Conservation (phyloP, 2,329 filamentous ascomycete genomes). For the Trichocomaceae sp. region DNA sequence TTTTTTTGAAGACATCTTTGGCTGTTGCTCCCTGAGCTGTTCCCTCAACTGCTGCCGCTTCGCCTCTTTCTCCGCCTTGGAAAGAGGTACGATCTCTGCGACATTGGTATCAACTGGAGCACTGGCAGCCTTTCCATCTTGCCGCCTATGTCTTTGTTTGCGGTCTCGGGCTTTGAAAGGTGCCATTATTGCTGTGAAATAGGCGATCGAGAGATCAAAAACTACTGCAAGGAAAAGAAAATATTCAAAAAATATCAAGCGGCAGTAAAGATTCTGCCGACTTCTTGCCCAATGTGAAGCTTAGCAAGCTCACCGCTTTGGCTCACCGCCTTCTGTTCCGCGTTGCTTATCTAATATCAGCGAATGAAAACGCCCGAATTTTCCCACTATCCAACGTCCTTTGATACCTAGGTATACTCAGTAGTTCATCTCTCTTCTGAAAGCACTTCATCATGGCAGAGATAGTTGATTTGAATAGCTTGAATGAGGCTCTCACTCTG, state of each 20-base stretch:
- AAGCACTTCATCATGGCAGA: slow-evolving; percentile 20
- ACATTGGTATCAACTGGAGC: slow-evolving; percentile 43
- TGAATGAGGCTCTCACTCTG: slow-evolving; percentile 42
- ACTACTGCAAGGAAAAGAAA: slow-evolving; percentile 10
- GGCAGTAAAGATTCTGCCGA: slow-evolving; percentile 21
- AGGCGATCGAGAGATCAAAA: neutral
- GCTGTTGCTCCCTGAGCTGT: slow-evolving; percentile 48
- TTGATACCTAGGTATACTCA: too few species aligned
- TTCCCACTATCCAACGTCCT: neutral
- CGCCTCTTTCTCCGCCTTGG: slow-evolving; percentile 49
- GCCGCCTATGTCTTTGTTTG: slow-evolving; percentile 47
- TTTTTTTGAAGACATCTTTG: slow-evolving; percentile 58
- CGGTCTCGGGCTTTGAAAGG: slow-evolving; percentile 52
- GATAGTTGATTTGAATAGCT: slow-evolving; percentile 18
- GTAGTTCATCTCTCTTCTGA: neutral
- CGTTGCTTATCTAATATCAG: neutral
- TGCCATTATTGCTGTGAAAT: slow-evolving; percentile 27
- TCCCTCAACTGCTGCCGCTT: slow-evolving; percentile 47
- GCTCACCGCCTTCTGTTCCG: slow-evolving; percentile 12
- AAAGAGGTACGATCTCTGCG: slow-evolving; percentile 36
- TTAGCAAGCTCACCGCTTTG: slow-evolving; percentile 18
- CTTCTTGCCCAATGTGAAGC: neutral
- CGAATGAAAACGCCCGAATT: neutral
- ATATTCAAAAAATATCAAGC: slow-evolving; percentile 15
- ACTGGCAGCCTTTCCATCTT: slow-evolving; percentile 19